These are phyloP conservation scores for Barnettozyma sucrosica DNA, from an alignment of 805 yeast genomes.

Conservation along the genomic window DNA sequence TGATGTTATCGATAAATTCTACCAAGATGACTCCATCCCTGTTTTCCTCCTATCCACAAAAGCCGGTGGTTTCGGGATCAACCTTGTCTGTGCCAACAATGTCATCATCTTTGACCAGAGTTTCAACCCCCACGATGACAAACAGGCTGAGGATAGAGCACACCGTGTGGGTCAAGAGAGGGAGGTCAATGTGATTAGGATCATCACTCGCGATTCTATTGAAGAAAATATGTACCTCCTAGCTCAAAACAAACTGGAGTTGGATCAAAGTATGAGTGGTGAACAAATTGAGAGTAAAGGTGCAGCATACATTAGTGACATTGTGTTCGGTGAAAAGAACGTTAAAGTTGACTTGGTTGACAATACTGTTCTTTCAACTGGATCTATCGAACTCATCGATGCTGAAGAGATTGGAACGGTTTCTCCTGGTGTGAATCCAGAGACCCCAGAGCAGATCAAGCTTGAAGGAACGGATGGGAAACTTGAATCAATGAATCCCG, in stretches of 20 bases:
- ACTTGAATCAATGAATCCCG: background rate
- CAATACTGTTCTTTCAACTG: background rate
- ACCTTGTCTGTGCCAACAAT: conserved; percentile 88
- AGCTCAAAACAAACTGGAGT: conserved; percentile 85
- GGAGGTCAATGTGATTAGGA: conserved; percentile 72
- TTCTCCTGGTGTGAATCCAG: background rate
- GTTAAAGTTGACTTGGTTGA: conserved; percentile 2
- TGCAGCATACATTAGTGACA: conserved; percentile 30
- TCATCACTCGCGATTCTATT: conserved; percentile 68
- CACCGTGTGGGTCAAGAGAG: conserved; percentile 94
- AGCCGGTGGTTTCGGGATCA: conserved; percentile 99
- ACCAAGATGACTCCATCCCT: conserved; percentile 75
- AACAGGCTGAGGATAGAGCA: conserved; percentile 98
- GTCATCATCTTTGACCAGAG: conserved; percentile 91
- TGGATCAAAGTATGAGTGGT: conserved; percentile 46
- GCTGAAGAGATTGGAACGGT: background rate
- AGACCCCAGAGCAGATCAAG: background rate
- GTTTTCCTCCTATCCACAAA: conserved; percentile 87
- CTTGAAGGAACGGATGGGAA: background rate
- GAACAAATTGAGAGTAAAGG: conserved; percentile 25
- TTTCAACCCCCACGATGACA: conserved; percentile 97
- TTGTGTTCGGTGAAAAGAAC: conserved; percentile 41
- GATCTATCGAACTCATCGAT: background rate
- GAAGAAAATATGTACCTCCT: conserved; percentile 84
- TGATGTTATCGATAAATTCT: conserved; percentile 81